phyloP scores from a whole-genome alignment of 2,329 filamentous ascomycete genomes.

The Metarhizium album region DNA sequence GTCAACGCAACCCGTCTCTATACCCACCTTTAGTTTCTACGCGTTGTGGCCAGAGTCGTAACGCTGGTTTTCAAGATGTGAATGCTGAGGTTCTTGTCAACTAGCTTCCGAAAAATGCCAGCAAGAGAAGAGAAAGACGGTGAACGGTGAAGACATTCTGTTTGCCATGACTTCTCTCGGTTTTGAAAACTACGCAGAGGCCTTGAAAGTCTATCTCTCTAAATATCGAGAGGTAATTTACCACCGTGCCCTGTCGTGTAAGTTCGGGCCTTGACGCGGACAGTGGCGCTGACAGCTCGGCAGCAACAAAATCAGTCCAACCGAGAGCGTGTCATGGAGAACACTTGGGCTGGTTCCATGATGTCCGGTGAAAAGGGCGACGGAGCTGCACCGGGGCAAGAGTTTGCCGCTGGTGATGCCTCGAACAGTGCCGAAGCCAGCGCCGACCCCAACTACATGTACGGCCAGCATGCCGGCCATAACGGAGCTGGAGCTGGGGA shows the following conservation, averaged over 20 bases:
- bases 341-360: constrained; percentile 21
- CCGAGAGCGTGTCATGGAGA: constrained; percentile 27
- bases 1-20: constrained; percentile 22
- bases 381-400: constrained; percentile 20
- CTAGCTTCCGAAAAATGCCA: constrained; percentile 97
- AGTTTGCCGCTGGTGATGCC: constrained; percentile 32
- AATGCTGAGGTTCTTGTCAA: neutral
- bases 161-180: constrained; percentile 98
- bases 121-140: constrained; percentile 97
- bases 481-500: constrained; percentile 46
- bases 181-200: constrained; percentile 98
- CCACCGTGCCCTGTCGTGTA: neutral
- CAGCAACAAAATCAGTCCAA: constrained; percentile 33
- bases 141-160: constrained; percentile 96
- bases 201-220: constrained; percentile 93
- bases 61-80: neutral
- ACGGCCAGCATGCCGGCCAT: constrained; percentile 42
- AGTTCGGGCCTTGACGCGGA: neutral
- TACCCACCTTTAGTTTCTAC: constrained; percentile 10
- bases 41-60: neutral
- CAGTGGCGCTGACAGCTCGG: constrained; percentile 5
- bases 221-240: constrained; percentile 89
- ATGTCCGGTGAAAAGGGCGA: constrained; percentile 24
- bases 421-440: constrained; percentile 29
- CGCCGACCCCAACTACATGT: constrained; percentile 37